These are phyloP conservation scores for Syzygium syzygioides DNA, from an alignment of 441 rosid species.

Conservation along the genomic window DNA sequence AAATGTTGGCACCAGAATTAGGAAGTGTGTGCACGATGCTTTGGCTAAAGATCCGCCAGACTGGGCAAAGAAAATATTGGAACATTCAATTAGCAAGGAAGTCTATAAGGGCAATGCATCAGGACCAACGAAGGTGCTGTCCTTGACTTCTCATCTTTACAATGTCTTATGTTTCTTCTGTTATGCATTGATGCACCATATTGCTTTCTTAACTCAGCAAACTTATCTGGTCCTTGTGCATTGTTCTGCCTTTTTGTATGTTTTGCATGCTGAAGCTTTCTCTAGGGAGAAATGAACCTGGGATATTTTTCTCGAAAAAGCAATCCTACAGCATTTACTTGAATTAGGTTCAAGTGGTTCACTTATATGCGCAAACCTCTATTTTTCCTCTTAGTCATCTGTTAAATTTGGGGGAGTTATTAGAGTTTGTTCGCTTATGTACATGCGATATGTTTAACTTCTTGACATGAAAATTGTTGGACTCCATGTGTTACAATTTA, in stretches of 20 bases:
- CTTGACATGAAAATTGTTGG: neutral
- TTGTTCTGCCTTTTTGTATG: neutral
- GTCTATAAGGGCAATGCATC: conserved; percentile 99
- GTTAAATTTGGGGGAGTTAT: neutral
- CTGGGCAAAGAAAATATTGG: conserved; percentile 85
- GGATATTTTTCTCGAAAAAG: neutral
- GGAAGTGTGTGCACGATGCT: conserved; percentile 90
- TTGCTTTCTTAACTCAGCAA: neutral
- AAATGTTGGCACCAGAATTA: conserved; percentile 98
- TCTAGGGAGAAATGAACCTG: neutral
- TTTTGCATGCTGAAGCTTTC: neutral
- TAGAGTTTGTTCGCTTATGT: neutral
- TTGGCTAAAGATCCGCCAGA: conserved; percentile 83
- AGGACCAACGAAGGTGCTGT: conserved; percentile 95
- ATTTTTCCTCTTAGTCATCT: neutral
- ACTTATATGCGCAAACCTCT: neutral
- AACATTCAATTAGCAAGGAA: conserved; percentile 93
- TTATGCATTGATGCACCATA: neutral
- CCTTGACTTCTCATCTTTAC: conserved; percentile 1
- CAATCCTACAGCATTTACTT: neutral
- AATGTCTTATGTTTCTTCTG: neutral
- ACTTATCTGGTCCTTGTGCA: neutral
- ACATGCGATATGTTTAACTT: neutral
- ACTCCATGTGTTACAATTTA: neutral
- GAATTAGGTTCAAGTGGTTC: neutral